phyloP scores from a whole-genome alignment of 2,329 filamentous ascomycete species.

The Aphanocladium album region DNA sequence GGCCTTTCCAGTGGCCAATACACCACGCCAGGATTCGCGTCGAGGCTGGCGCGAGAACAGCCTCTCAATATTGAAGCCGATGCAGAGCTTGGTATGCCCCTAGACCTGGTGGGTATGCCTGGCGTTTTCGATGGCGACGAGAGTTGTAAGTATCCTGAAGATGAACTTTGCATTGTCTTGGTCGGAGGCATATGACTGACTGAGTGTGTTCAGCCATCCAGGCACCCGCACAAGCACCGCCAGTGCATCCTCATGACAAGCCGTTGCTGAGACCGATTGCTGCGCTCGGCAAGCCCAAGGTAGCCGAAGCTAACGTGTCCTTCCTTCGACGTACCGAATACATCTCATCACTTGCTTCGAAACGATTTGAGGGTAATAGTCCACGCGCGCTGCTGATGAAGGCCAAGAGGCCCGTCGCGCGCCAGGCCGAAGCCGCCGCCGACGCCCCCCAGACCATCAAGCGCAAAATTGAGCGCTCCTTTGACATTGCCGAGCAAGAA shows the following conservation, averaged over 20 bases:
- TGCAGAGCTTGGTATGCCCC: constrained; percentile 94
- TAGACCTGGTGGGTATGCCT: constrained; percentile 91
- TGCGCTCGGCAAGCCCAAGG: constrained; percentile 77
- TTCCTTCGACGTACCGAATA: constrained; percentile 97
- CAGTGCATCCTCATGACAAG: constrained; percentile 77
- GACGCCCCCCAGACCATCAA: constrained; percentile 62
- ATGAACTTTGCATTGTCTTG: not conserved
- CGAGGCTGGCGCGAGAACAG: constrained; percentile 82
- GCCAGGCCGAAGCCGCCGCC: constrained; percentile 54
- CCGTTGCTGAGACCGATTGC: constrained; percentile 77
- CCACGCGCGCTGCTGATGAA: constrained; percentile 32
- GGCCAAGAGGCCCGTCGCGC: constrained; percentile 30
- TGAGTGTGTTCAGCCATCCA: constrained; percentile 61
- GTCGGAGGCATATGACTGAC: constrained; percentile 8
- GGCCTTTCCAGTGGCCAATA: constrained; percentile 83
- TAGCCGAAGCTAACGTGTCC: constrained; percentile 72
- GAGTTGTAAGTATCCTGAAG: constrained; percentile 58
- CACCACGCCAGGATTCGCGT: constrained; percentile 84
- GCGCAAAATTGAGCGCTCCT: constrained; percentile 61
- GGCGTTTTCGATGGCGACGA: constrained; percentile 94
- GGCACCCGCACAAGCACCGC: constrained; percentile 64
- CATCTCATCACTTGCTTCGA: constrained; percentile 61
- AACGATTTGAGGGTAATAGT: constrained; percentile 44
- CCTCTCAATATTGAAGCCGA: constrained; percentile 95
- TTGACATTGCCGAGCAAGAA: constrained; percentile 48